Percentiles rank a stretch among this genome's conserved stretches.
Evolutionary conservation across 768 basidiomycete species (phyloP).

Genomic region (Boletus coccyginus): DNA sequence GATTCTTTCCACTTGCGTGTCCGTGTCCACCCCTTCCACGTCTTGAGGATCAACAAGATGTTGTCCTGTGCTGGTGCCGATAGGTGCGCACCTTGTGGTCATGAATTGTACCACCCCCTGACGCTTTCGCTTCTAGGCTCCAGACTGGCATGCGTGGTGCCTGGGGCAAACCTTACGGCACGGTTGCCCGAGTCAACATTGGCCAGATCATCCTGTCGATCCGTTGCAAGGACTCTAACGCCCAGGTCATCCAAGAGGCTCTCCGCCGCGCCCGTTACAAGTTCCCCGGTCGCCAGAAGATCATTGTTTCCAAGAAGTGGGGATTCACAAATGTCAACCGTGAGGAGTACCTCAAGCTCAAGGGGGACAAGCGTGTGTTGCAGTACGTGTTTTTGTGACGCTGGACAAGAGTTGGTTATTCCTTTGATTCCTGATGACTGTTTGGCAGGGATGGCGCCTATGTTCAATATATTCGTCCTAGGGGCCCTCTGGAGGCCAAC

Average conservation of each 20-base stretch:
- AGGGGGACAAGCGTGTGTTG: slow-evolving; percentile 86
- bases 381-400: slow-evolving; percentile 53
- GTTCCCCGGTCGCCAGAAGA: slow-evolving; percentile 99
- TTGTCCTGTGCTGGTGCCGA: slow-evolving; percentile 99
- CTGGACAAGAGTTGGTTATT: not conserved
- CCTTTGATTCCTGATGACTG: not conserved
- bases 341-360: slow-evolving; percentile 83
- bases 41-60: slow-evolving; percentile 99
- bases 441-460: slow-evolving; percentile 76
- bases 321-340: slow-evolving; percentile 95
- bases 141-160: slow-evolving; percentile 99
- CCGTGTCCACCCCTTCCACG: slow-evolving; percentile 97
- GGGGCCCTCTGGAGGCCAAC: slow-evolving; percentile 84
- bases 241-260: slow-evolving; percentile 90
- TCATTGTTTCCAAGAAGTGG: slow-evolving; percentile 97
- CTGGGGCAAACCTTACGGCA: slow-evolving; percentile 98
- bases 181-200: slow-evolving; percentile 94
- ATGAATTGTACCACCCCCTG: accelerated
- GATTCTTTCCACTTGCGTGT: slow-evolving; percentile 99
- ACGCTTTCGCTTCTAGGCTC: slow-evolving; percentile 45
- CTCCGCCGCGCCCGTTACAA: slow-evolving; percentile 98
- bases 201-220: slow-evolving; percentile 62
- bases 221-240: slow-evolving; percentile 87
- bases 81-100: slow-evolving; percentile 39
- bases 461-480: slow-evolving; percentile 89